Percentiles rank a stretch among this genome's conserved stretches.
These are phyloP conservation scores for Ascochyta fabae DNA, from an alignment of 2,329 filamentous ascomycete genomes.

Conservation along the genomic window DNA sequence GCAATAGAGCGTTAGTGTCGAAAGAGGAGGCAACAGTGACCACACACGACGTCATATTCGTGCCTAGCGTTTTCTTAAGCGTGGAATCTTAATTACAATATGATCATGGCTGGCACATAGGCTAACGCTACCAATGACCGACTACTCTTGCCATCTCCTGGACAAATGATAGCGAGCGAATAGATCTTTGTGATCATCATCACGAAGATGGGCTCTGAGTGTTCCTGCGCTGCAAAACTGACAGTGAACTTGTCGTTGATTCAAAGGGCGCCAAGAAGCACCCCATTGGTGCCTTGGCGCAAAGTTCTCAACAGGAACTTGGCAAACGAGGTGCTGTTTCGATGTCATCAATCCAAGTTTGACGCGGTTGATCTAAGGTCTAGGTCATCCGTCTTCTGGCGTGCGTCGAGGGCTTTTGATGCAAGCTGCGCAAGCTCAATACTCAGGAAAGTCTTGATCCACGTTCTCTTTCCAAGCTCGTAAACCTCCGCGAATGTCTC, in stretches of 20 bases:
- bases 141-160: background rate
- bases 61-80: background rate
- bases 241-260: background rate
- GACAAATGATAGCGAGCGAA: background rate
- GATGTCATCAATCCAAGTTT: background rate
- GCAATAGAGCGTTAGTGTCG: background rate
- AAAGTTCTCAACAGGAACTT: no score
- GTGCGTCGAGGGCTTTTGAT: background rate
- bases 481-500: constrained; percentile 75
- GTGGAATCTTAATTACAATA: background rate
- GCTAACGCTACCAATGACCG: background rate
- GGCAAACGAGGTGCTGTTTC: no score
- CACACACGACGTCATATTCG: background rate
- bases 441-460: constrained; percentile 65
- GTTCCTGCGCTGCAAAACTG: background rate
- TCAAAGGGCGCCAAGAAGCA: background rate
- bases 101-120: no score
- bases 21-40: background rate
- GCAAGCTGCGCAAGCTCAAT: constrained; percentile 47
- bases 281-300: no score
- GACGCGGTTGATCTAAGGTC: background rate
- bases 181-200: background rate
- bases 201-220: background rate
- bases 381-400: background rate
- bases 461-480: constrained; percentile 74